Evolutionary conservation across 208 protist genomes (phyloP).

Genomic region (Crithidia acanthocephali): DNA sequence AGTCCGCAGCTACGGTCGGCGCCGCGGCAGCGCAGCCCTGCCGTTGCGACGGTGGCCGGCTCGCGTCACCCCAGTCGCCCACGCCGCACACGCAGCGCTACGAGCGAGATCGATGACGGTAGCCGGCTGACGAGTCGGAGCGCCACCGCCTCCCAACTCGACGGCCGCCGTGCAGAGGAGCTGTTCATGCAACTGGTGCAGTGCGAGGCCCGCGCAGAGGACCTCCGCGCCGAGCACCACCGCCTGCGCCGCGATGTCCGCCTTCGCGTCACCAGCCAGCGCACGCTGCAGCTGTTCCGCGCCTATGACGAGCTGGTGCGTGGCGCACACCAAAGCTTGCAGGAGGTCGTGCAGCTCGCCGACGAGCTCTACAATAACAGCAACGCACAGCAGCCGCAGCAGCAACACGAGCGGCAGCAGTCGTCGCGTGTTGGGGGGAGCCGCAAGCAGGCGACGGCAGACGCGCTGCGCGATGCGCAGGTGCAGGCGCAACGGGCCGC

Average conservation of each 20-base stretch:
- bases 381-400: neutral
- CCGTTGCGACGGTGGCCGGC: neutral
- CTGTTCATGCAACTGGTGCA: constrained; percentile 18
- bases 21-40: neutral
- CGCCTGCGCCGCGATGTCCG: constrained; percentile 73
- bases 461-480: constrained; percentile 11
- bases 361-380: constrained; percentile 34
- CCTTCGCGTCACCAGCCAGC: constrained; percentile 72
- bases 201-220: constrained; percentile 27
- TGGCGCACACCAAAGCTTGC: constrained; percentile 34
- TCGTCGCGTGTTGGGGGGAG: neutral
- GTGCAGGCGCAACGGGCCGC: constrained; percentile 2
- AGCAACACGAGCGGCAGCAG: constrained; percentile 2
- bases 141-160: neutral
- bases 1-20: constrained; percentile 29
- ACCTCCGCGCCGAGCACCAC: constrained; percentile 48
- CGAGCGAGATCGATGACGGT: neutral
- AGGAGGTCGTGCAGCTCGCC: constrained; percentile 32
- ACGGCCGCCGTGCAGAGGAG: neutral
- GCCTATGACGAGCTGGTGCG: constrained; percentile 66
- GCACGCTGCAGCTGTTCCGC: constrained; percentile 65
- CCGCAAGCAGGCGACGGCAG: neutral
- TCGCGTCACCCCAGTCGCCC: neutral
- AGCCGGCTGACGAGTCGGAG: constrained; percentile 13
- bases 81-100: neutral